Evolutionary conservation across 495 filamentous ascomycete species (phyloP).

Genomic region (Filosporella fistucella): DNA sequence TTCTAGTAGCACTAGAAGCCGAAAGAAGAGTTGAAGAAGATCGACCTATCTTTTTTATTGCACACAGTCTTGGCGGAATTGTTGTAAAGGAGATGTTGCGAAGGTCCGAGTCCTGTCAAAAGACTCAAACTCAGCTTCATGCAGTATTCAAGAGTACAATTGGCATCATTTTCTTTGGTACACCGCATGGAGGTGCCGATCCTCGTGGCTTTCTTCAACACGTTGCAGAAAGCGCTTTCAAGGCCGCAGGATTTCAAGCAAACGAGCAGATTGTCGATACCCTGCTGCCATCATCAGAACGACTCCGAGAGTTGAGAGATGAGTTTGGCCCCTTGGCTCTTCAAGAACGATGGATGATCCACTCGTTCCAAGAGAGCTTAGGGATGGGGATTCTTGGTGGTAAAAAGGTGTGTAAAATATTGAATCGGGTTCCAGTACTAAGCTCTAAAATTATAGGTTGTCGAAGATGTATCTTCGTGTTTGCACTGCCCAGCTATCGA

Average conservation of each 20-base stretch:
- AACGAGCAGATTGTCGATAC: conserved; percentile 23
- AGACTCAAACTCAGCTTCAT: background rate
- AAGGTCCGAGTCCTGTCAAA: background rate
- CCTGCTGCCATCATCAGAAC: conserved; percentile 22
- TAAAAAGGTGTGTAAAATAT: conserved; percentile 11
- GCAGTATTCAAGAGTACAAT: background rate
- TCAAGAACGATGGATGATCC: conserved; percentile 11
- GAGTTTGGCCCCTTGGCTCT: conserved; percentile 21
- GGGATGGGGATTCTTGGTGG: conserved; percentile 10
- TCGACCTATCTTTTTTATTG: conserved; percentile 10
- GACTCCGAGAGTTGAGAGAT: conserved; percentile 20
- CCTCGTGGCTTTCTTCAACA: conserved; percentile 12
- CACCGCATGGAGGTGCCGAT: background rate
- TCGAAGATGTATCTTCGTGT: conserved; percentile 22
- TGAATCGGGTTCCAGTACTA: background rate
- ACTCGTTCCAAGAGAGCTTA: conserved; percentile 27
- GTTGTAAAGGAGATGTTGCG: background rate
- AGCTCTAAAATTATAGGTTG: conserved; percentile 11
- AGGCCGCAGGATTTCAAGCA: conserved; percentile 11
- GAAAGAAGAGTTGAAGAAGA: background rate
- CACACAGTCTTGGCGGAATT: conserved; percentile 5
- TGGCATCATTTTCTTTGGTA: background rate
- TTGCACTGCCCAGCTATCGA: conserved; percentile 15
- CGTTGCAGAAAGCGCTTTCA: conserved; percentile 16
- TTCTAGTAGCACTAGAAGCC: background rate